phyloP scores from a whole-genome alignment of 768 basidiomycete species.

The Lentinula edodes region DNA sequence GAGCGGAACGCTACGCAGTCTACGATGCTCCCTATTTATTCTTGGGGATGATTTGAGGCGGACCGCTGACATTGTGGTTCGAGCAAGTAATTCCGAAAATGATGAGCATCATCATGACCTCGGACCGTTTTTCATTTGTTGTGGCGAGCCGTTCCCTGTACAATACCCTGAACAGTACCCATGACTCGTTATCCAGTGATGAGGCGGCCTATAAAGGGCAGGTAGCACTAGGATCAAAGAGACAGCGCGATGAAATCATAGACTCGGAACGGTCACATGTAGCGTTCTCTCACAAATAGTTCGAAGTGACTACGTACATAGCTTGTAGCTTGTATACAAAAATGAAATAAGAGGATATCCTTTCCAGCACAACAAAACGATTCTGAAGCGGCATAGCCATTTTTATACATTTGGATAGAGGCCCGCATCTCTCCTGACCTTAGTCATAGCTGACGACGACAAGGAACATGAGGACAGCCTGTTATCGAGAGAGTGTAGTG shows the following conservation, averaged over 20 bases:
- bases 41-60: not conserved
- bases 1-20: not conserved
- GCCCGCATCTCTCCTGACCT: constrained; percentile 54
- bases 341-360: not conserved
- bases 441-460: constrained; percentile 58
- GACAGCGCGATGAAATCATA: not conserved
- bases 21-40: not conserved
- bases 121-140: not conserved
- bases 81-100: not conserved
- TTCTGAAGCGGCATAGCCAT: constrained; percentile 16
- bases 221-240: not conserved
- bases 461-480: not conserved
- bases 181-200: not conserved
- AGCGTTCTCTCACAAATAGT: not conserved
- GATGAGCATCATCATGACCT: not conserved
- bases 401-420: constrained; percentile 33
- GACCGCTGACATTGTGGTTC: not conserved
- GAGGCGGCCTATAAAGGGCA: too few relatives aligned
- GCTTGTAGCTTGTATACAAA: not conserved
- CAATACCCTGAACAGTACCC: not conserved
- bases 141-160: not conserved
- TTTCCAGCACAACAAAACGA: not conserved
- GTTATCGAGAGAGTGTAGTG: not conserved
- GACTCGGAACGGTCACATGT: not conserved
- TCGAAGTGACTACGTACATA: too few relatives aligned